phyloP scores from a whole-genome alignment of 2,329 filamentous ascomycete species.

The Cladosporium sp. region DNA sequence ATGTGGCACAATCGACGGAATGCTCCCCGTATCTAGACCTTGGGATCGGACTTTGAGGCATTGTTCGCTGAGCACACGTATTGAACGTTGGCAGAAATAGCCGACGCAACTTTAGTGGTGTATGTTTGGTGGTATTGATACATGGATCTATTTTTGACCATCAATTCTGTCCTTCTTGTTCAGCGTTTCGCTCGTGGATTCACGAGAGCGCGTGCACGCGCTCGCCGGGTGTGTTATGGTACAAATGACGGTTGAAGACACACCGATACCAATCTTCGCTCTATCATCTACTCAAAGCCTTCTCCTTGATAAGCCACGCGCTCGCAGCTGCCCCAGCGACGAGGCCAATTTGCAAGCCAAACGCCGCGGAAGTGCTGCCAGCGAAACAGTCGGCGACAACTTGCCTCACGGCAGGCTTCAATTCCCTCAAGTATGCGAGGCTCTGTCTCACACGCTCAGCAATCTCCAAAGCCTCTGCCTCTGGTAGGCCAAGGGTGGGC shows the following conservation, averaged over 20 bases:
- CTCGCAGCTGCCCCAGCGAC: slow-evolving; percentile 52
- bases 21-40: not conserved
- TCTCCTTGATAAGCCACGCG: slow-evolving; percentile 51
- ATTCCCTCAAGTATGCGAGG: slow-evolving; percentile 66
- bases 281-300: slow-evolving; percentile 33
- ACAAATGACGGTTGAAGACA: not conserved
- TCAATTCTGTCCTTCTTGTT: not conserved
- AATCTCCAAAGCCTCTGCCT: slow-evolving; percentile 64
- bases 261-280: not conserved
- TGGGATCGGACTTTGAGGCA: not conserved
- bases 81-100: not conserved
- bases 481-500: slow-evolving; percentile 44
- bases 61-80: not conserved
- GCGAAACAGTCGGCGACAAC: slow-evolving; percentile 70
- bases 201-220: not conserved
- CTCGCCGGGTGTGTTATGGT: not conserved
- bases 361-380: slow-evolving; percentile 54
- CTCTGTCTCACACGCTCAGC: slow-evolving; percentile 70
- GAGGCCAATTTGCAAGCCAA: slow-evolving; percentile 54
- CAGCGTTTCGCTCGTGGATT: not conserved
- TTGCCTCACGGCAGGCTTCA: slow-evolving; percentile 61
- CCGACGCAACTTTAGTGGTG: no score
- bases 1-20: not conserved
- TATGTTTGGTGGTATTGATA: not conserved
- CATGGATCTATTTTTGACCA: not conserved